These are phyloP conservation scores for Mycena galopus DNA, from an alignment of 768 basidiomycete species.

Conservation along the genomic window DNA sequence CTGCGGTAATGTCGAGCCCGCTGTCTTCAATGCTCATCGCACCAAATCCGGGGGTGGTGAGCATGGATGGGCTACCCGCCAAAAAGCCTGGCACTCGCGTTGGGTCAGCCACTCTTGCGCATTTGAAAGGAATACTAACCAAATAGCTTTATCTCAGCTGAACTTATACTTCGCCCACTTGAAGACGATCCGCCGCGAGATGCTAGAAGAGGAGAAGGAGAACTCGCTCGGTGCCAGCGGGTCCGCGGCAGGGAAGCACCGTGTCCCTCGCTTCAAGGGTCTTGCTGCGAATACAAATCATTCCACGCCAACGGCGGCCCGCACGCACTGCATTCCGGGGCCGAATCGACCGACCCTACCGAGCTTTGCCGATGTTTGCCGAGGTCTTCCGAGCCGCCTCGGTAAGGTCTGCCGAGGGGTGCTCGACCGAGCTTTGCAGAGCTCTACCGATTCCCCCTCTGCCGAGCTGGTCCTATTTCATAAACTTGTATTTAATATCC, in stretches of 20 bases:
- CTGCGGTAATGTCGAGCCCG: no score
- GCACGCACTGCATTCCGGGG: no score
- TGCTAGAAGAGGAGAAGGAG: background rate
- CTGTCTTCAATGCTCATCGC: conserved; percentile 6
- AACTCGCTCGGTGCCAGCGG: background rate
- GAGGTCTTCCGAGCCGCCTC: no score
- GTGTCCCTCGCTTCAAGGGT: conserved; percentile 11
- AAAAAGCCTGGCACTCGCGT: background rate
- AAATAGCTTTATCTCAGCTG: background rate
- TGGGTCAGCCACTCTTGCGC: background rate
- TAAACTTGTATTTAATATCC: no score
- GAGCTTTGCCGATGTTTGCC: no score
- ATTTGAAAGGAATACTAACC: background rate
- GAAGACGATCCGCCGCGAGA: background rate
- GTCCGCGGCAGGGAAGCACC: background rate
- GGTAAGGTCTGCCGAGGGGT: no score
- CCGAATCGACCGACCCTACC: no score
- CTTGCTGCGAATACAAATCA: background rate
- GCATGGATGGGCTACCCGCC: background rate
- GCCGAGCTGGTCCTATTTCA: no score
- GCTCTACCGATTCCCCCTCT: no score
- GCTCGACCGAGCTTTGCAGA: no score
- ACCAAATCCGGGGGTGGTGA: background rate
- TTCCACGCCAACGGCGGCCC: background rate
- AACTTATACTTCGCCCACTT: background rate